Base-by-base conservation (phyloP, 2,329 filamentous ascomycete genomes). In the Botrytis byssoidea region DNA sequence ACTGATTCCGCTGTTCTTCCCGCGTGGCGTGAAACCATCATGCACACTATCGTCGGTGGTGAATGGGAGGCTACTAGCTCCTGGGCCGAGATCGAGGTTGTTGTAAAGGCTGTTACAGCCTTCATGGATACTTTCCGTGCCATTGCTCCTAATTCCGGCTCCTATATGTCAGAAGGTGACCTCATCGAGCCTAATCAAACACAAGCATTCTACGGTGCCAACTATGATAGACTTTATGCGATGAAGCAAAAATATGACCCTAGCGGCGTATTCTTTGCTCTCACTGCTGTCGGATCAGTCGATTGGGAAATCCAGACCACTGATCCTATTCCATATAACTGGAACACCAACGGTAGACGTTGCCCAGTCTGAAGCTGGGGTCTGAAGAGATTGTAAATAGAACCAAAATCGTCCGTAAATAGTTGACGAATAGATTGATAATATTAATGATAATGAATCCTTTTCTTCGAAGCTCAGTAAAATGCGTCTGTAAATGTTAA, bases 61-160 rank as follows among this genome's bases (percentile, higher is more conserved):
- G 75, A 70, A 63, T 69, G 70, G 32, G 51, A 44, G 10, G 20
- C n/a, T 2, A 61, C 71, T n/a, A 82, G 86, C 1, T 80, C 88
- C 0, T 82, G 83, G 0, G 85, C 85, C 22, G 83, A 86, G 66
- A 82, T 87, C 9, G 82, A 83, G 0, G 79, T 82, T 5, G 82
- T 87, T 14, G 85, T 86, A 0, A 78, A 81, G 0, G 74, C 67
- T 10, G 40, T 78, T 14, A 77, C 76, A 37, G 51, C 74, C 14
- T 77, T 71, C 73, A 74, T 78, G 73, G 71, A 70, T 42, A 73
- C 70, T n/a, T 76, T 74, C 67, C 70, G 75, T 63, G 61, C 73
- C 57, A 70, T 76, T 18, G 67, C 71, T 35, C 74, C 74, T 2
- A 32, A 64, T 44, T 44, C 60, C 6, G 74, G 73, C 1, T 60